Evolutionary conservation across 2,329 filamentous ascomycete species (phyloP).

Genomic region (Teratosphaeria nubilosa): DNA sequence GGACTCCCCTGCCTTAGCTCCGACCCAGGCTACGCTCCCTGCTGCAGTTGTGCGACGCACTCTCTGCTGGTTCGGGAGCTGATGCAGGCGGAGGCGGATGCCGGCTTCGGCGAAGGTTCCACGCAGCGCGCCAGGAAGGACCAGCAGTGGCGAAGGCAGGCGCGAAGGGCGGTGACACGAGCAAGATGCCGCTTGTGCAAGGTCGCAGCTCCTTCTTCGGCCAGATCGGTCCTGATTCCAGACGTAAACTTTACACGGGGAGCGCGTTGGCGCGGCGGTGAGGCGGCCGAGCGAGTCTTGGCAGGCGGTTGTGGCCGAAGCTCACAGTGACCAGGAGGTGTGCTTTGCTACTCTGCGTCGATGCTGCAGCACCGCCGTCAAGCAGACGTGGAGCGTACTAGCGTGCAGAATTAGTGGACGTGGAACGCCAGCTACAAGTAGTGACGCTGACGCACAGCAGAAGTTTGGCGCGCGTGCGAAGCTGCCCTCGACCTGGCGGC

Average conservation of each 20-base stretch:
- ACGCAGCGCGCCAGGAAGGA: background rate
- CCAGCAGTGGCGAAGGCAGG: slow-evolving; percentile 1
- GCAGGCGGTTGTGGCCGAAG: background rate
- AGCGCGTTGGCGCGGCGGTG: background rate
- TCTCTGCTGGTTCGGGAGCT: background rate
- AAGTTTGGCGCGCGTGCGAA: background rate
- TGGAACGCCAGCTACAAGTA: background rate
- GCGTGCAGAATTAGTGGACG: background rate
- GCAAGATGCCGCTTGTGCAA: background rate
- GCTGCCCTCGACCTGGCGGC: too few relatives aligned
- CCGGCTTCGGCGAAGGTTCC: slow-evolving; percentile 4
- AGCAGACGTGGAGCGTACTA: background rate
- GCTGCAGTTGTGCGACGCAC: slow-evolving; percentile 9
- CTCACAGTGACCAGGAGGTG: background rate
- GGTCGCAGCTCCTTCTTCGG: background rate
- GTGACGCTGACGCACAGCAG: background rate
- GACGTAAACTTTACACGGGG: background rate
- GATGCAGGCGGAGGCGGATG: slow-evolving; percentile 6
- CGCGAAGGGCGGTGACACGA: slow-evolving; percentile 1
- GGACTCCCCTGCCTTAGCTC: slow-evolving; percentile 2
- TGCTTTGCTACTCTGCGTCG: background rate
- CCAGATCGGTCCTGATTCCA: background rate
- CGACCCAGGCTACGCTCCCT: slow-evolving; percentile 4
- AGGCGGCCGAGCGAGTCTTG: background rate
- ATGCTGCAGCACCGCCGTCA: background rate